Percentiles rank a stretch among this genome's conserved stretches.
Evolutionary conservation across 2,329 filamentous ascomycete genomes (phyloP).

Genomic region (Spiromastix sp.): DNA sequence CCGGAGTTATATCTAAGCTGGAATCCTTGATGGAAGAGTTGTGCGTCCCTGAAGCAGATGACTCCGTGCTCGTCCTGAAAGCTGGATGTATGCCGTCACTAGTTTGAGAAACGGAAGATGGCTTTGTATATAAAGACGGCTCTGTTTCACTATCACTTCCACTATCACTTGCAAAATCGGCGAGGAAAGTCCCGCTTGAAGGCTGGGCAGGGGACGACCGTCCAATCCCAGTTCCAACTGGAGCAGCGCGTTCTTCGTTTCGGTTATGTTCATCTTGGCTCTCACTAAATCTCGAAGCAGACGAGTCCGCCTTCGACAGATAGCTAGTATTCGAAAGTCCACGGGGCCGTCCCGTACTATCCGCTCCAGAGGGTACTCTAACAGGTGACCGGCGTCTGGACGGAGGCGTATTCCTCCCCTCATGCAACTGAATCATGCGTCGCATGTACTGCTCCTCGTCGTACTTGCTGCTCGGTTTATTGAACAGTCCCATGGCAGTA

Average conservation of each 20-base stretch:
- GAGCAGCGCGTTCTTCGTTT: slow-evolving; percentile 16
- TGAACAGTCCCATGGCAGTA: slow-evolving; percentile 61
- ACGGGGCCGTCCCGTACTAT: slow-evolving; percentile 18
- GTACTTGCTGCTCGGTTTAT: slow-evolving; percentile 64
- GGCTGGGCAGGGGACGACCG: slow-evolving; percentile 20
- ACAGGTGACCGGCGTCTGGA: slow-evolving; percentile 16
- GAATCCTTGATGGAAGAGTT: slow-evolving; percentile 18
- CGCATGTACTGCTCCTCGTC: slow-evolving; percentile 79
- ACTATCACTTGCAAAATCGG: slow-evolving; percentile 27
- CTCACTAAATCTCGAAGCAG: slow-evolving; percentile 28
- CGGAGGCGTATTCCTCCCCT: slow-evolving; percentile 56
- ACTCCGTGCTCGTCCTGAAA: slow-evolving; percentile 24
- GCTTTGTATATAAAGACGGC: slow-evolving; percentile 14
- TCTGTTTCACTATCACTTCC: slow-evolving; percentile 26
- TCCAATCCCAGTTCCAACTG: slow-evolving; percentile 17
- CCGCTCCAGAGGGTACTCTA: slow-evolving; percentile 9
- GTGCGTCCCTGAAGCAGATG: slow-evolving; percentile 9
- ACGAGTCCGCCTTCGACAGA: slow-evolving; percentile 27
- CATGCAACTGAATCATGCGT: slow-evolving; percentile 69
- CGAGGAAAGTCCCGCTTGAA: slow-evolving; percentile 23
- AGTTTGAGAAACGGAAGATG: slow-evolving; percentile 17
- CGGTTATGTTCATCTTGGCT: slow-evolving; percentile 11
- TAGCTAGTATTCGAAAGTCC: slow-evolving; percentile 29
- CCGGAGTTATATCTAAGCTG: slow-evolving; percentile 20
- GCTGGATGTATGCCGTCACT: slow-evolving; percentile 28